phyloP scores from a whole-genome alignment of 2,329 filamentous ascomycete species.

The Rutstroemia sp. region DNA sequence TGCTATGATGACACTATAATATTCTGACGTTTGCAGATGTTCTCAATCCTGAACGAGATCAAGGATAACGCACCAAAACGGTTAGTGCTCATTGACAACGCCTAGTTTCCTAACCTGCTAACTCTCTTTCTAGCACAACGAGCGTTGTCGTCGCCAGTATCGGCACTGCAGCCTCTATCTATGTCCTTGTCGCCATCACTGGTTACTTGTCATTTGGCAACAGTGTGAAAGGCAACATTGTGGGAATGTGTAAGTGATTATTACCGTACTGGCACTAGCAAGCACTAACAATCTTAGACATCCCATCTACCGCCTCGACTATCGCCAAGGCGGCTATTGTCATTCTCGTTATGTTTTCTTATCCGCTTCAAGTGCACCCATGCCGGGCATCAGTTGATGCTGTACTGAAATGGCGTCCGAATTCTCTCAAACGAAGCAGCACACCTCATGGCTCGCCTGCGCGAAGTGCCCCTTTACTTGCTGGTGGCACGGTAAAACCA shows the following conservation, averaged over 20 bases:
- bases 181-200: slow-evolving; percentile 86
- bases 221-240: slow-evolving; percentile 83
- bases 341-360: slow-evolving; percentile 90
- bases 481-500: slow-evolving; percentile 39
- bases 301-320: slow-evolving; percentile 72
- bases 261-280: not conserved
- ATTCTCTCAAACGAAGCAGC: slow-evolving; percentile 30
- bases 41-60: slow-evolving; percentile 95
- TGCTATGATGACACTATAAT: too few species aligned
- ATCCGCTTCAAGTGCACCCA: slow-evolving; percentile 91
- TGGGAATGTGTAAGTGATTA: slow-evolving; percentile 71
- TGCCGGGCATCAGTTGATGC: slow-evolving; percentile 93
- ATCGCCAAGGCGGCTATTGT: slow-evolving; percentile 95
- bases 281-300: slow-evolving; percentile 37
- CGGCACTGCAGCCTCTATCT: slow-evolving; percentile 78
- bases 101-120: not conserved
- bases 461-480: slow-evolving; percentile 33
- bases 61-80: slow-evolving; percentile 66
- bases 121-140: slow-evolving; percentile 49
- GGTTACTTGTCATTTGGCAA: slow-evolving; percentile 95
- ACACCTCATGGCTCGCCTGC: slow-evolving; percentile 30
- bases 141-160: slow-evolving; percentile 77
- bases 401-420: slow-evolving; percentile 85
- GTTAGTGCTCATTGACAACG: slow-evolving; percentile 22
- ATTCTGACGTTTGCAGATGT: slow-evolving; percentile 62